Base-by-base conservation (phyloP, 257 asterid species). In the Primulina eburnea region DNA sequence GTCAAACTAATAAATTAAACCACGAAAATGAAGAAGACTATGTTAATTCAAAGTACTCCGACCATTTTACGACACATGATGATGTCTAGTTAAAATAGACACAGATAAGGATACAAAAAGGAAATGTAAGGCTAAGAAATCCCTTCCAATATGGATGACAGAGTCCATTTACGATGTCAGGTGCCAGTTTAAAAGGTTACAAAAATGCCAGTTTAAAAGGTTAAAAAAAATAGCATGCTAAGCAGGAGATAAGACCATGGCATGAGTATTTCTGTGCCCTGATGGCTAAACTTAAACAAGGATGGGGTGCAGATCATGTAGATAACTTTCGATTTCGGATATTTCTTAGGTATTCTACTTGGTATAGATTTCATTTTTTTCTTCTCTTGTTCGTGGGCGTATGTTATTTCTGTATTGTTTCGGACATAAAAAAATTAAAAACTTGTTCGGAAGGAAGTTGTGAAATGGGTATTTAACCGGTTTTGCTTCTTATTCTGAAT, bases 1-100 rank as follows among this genome's bases (percentile, higher is more conserved):
- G 32, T 32, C 68, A 58, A 10, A 65, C 62, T 60, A 64, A 68
- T 62, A 52, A 67, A 33, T 74, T 26, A 30, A 65, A 50, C 63
- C 62, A 77, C n/a, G 20, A 69, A 60, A 37, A 30, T 28, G 50
- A 50, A 68, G 65, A 73, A 64, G 56, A 64, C 38, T 20, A 6
- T 33, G 62, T 63, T 70, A 53, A 56, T 40, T 59, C 62, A 55
- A 10, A 57, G 55, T 9, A 67, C 18, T 10, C 11, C 58, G 18
- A 53, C 28, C 61, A 75, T 58, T n/a, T 28, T 28, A 62, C 9
- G 28, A 57, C 70, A 47, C 32, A 59, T 16, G 14, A 35, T 55
- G 52, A 35, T 55, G 52, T 57, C 50, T 2, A 17, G 66, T n/a
- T 70, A 26, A 67, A 66, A 30, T 55, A 47, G 55, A 40, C 57